These are phyloP conservation scores for Phytophthora aleatoria DNA, from an alignment of 352 stramenopile genomes.

Conservation along the genomic window DNA sequence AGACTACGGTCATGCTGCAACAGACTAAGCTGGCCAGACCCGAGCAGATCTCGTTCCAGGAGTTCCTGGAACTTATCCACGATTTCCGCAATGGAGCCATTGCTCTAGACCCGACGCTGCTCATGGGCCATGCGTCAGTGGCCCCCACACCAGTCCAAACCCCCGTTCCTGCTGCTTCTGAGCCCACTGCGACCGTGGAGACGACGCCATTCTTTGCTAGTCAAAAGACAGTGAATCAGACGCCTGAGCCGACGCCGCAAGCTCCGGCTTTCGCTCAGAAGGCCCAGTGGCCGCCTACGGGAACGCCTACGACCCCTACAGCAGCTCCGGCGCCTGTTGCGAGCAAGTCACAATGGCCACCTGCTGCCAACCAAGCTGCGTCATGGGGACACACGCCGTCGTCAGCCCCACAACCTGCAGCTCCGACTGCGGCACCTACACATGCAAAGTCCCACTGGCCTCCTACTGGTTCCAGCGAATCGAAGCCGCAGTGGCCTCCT, in stretches of 20 bases:
- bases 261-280: conserved; percentile 50
- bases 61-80: conserved; percentile 83
- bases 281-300: conserved; percentile 53
- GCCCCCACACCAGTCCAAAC: conserved; percentile 12
- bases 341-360: conserved; percentile 37
- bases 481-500: conserved; percentile 54
- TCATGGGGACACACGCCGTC: conserved; percentile 29
- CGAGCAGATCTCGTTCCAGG: conserved; percentile 68
- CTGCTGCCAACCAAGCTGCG: conserved; percentile 21
- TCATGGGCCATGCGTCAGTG: conserved; percentile 52
- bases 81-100: conserved; percentile 77
- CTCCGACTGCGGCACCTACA: conserved; percentile 23
- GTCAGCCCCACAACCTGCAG: conserved; percentile 37
- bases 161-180: not conserved
- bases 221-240: conserved; percentile 22
- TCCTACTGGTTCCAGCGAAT: conserved; percentile 34
- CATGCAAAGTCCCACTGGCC: conserved; percentile 50
- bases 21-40: conserved; percentile 59
- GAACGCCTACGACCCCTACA: conserved; percentile 4
- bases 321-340: conserved; percentile 18
- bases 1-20: conserved; percentile 63
- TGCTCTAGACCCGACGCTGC: conserved; percentile 46
- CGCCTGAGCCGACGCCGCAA: conserved; percentile 20
- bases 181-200: conserved; percentile 17
- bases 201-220: conserved; percentile 29